Evolutionary conservation across 176 grass and related monocot genomes (phyloP).

Genomic region (Neostapfia colusana): DNA sequence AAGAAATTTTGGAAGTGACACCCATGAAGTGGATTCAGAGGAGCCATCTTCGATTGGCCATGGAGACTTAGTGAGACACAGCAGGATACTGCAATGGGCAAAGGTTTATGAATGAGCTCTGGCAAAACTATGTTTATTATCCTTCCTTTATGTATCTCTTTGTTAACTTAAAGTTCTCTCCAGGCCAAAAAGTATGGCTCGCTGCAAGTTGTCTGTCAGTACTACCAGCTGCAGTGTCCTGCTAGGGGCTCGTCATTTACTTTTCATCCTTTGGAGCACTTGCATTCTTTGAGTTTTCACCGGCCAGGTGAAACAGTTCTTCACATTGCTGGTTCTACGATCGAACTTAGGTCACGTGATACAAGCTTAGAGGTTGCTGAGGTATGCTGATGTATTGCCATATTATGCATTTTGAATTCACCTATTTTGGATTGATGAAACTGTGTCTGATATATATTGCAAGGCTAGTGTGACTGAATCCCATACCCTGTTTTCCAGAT

Average conservation of each 20-base stretch:
- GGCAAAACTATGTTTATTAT: conserved; percentile 21
- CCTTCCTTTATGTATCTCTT: conserved; percentile 25
- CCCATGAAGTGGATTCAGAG: conserved; percentile 58
- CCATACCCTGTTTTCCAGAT: conserved; percentile 54
- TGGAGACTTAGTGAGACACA: conserved; percentile 62
- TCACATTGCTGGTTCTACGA: conserved; percentile 87
- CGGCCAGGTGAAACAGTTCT: conserved; percentile 90
- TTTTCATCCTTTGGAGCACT: conserved; percentile 95
- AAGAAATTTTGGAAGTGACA: conserved; percentile 60
- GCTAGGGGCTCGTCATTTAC: conserved; percentile 76
- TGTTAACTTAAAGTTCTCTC: conserved; percentile 35
- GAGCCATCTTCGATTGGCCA: conserved; percentile 88
- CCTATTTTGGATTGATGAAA: background rate
- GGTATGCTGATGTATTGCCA: conserved; percentile 44
- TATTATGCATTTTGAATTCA: conserved; percentile 18
- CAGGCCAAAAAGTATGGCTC: conserved; percentile 89
- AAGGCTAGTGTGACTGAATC: conserved; percentile 23
- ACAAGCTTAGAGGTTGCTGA: conserved; percentile 84
- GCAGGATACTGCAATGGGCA: conserved; percentile 83
- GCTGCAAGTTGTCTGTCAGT: conserved; percentile 84
- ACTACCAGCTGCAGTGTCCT: conserved; percentile 79
- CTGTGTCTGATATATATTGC: conserved; percentile 13
- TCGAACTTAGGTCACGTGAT: conserved; percentile 82
- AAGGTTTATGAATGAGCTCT: conserved; percentile 59
- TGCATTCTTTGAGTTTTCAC: conserved; percentile 90